Evolutionary conservation across 2,329 filamentous ascomycete species (phyloP), one percentile per base, ranked within the genome.

Genomic region (Colletotrichum viniferum): DNA sequence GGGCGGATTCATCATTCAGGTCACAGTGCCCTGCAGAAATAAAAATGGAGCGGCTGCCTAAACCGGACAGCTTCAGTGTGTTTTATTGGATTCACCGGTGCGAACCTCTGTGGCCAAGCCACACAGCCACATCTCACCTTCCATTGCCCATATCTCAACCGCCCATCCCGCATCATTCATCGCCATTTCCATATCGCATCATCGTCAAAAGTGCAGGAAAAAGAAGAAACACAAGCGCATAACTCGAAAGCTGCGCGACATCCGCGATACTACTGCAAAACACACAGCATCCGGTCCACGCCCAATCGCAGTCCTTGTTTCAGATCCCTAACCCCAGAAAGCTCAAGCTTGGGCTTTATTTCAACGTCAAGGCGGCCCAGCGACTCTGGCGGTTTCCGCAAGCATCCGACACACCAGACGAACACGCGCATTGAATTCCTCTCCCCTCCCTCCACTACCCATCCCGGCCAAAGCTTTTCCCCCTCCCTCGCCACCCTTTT

Each of bases 341-440:
- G 24, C 24, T 62, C 24, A 58, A 75, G 62, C 72, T 75, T 48
- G 56, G 65, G 73, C 69, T 64, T 18, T 64, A 65, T 73, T 69
- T 63, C 58, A 28, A 69, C 73, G 73, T 73, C 73, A 73, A 73
- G 48, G 73, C 73, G 73, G 28, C 36, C 13, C 56, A 34, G 12
- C 65, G 10, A 26, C 26, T 10, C 58, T 43, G 21, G 61, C 28
- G 34, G 38, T 63, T 64, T 60, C 55, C 55, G 14, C 36, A 14
- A 16, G 16, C 32, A 60, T 30, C 21, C 56, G 56, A 58, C 9
- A 52, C 30, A 14, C 21, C 69, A 73, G 73, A 76, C 64, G 73
- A 76, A 76, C 73, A 61, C 58, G 12, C 43, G 62, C 69, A 67
- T 71, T 60, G 16, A 74, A 71, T 48, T 24, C 28, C 18, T 26